phyloP scores from a whole-genome alignment of 1,284 basidiomycete genomes.

The Malassezia globosa region DNA sequence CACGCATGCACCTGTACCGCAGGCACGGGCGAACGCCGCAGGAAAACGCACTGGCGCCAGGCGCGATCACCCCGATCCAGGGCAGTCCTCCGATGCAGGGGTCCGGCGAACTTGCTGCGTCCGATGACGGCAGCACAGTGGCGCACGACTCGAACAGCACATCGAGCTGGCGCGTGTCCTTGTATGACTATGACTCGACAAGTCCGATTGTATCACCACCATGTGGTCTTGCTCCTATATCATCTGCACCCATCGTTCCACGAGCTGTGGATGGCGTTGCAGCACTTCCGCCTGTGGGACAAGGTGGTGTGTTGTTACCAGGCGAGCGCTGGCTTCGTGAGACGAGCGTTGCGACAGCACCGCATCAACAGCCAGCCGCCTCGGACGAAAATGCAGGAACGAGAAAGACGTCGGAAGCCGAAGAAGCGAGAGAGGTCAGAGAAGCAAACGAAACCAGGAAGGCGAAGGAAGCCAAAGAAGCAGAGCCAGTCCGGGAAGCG shows the following conservation, averaged over 20 bases:
- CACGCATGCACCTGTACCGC: slow-evolving; percentile 3
- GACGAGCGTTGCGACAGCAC: neutral
- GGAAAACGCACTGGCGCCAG: too few relatives aligned
- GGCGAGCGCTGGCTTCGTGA: too few relatives aligned
- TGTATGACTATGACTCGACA: slow-evolving; percentile 5
- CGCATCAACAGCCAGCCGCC: neutral
- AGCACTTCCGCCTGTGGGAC: neutral
- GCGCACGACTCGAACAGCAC: slow-evolving; percentile 2
- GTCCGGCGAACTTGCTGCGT: too few relatives aligned
- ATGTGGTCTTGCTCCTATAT: neutral
- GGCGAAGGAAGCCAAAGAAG: too few relatives aligned
- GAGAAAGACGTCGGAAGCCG: too few relatives aligned
- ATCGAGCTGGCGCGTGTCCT: slow-evolving; percentile 5
- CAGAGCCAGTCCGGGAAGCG: too few relatives aligned
- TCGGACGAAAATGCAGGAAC: too few relatives aligned
- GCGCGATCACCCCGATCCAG: too few relatives aligned
- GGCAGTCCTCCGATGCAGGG: neutral
- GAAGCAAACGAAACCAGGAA: too few relatives aligned
- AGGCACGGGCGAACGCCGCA: too few relatives aligned
- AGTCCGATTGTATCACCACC: neutral
- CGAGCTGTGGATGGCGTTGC: neutral
- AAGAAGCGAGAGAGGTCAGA: too few relatives aligned
- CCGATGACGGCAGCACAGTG: neutral
- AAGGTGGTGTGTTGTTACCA: too few relatives aligned
- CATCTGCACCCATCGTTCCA: neutral